Evolutionary conservation across 2,329 filamentous ascomycete species (phyloP).

Genomic region (Aspergillus hortae): DNA sequence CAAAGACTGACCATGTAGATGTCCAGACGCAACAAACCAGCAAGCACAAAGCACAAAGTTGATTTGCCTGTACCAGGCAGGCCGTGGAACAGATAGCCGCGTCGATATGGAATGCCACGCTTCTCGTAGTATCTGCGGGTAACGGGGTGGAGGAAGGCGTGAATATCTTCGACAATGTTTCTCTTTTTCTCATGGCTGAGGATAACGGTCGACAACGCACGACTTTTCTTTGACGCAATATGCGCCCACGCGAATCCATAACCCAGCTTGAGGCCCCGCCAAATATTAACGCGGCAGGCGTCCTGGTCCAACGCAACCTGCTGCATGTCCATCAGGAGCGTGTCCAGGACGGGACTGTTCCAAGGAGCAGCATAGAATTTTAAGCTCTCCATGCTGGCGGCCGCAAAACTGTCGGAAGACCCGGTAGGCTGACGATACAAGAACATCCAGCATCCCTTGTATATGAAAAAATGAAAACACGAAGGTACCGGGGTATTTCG

Average conservation of each 20-base stretch:
- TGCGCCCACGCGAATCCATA: constrained; percentile 44
- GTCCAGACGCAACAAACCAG: constrained; percentile 63
- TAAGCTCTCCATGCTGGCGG: constrained; percentile 4
- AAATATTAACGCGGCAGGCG: constrained; percentile 22
- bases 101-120: constrained; percentile 64
- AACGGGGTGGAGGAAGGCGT: constrained; percentile 70
- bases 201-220: constrained; percentile 72
- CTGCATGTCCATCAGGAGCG: constrained; percentile 31
- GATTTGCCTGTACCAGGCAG: constrained; percentile 74
- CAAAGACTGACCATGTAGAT: constrained; percentile 62
- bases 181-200: constrained; percentile 66
- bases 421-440: constrained; percentile 1
- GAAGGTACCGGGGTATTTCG: background rate
- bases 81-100: constrained; percentile 75
- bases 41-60: constrained; percentile 63
- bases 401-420: constrained; percentile 1
- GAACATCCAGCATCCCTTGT: background rate
- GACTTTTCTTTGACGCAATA: constrained; percentile 41
- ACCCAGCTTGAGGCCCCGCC: constrained; percentile 42
- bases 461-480: constrained; percentile 1
- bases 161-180: constrained; percentile 66
- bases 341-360: constrained; percentile 53
- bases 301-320: background rate
- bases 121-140: constrained; percentile 18
- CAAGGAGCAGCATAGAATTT: constrained; percentile 6